Evolutionary conservation across 345 rosid species (phyloP), one percentile per base, ranked within the genome.

Genomic region (Bruguiera parviflora): DNA sequence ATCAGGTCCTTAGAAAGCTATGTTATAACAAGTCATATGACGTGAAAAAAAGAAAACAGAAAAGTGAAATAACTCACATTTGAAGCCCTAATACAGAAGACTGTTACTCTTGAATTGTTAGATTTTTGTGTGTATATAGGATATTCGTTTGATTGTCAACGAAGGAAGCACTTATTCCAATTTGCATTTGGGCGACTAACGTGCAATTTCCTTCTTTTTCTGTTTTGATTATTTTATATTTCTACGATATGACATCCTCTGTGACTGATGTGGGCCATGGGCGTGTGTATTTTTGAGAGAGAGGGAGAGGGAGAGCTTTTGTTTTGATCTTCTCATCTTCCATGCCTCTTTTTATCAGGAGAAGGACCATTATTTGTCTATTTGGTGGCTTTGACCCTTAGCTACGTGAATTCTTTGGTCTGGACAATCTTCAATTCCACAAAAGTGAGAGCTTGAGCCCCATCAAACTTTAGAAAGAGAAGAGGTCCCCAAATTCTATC

Each of bases 131-230:
- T 39, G 62, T 52, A 33, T 57, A 64, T 55, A 22, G 85, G 80
- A 83, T 81, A 80, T 80, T 75, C 66, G 46, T 84, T 87, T 86
- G 71, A 84, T 87, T 86, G 90, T 71, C 81, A 86, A 82, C 84
- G 96, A 90, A 82, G 93, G 75, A 90, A 92, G 96, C 81, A 89
- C 87, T 65, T 80, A 90, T 89, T 87, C 91, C 86, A 71, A 69
- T 81, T 61, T 49, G 67, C 58, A 63, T 28, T 73, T 77, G 58
- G 80, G 77, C 69, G 49, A 77, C 53, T 63, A 64, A 56, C 47
- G 52, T 61, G 19, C 58, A 61, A 69, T 25, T 64, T 5, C 8
- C 20, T 65, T 32, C 60, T 24, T 56, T 65, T 33, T 33, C 9
- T 8, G 37, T 33, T 33, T 33, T 33, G 37, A 8, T 8, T 46